A percentile compares a stretch with the other conserved stretches of the same genome.
Conservation (phyloP, 352 stramenopile genomes). For the Phytophthora sp. region DNA sequence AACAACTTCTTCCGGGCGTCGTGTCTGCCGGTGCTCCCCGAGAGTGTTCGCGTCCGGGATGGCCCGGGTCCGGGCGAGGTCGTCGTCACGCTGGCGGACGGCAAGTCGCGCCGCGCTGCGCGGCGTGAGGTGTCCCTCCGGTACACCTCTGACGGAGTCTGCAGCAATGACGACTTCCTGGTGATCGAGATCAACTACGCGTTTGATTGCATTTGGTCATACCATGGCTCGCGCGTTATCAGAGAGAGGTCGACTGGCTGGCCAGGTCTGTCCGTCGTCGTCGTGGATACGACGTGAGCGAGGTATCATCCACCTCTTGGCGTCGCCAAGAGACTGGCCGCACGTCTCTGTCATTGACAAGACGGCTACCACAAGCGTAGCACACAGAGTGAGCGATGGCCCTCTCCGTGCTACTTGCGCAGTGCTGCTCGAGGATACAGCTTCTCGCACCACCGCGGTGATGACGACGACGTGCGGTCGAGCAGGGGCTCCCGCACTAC, state of each 20-base stretch:
- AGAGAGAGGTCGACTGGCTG: slow-evolving; percentile 6
- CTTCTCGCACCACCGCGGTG: too few species aligned
- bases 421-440: too few species aligned
- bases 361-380: too few species aligned
- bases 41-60: too few species aligned
- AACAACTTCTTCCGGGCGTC: slow-evolving; percentile 28
- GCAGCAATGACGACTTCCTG: slow-evolving; percentile 16
- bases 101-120: too few species aligned
- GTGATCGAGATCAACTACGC: slow-evolving; percentile 34
- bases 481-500: too few species aligned
- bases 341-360: background rate
- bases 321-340: background rate
- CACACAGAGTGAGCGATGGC: background rate
- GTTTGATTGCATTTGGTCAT: slow-evolving; percentile 37
- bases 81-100: too few species aligned
- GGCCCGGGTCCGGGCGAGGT: too few species aligned
- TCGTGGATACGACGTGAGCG: too few species aligned
- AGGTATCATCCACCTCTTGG: background rate
- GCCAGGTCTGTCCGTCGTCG: too few species aligned
- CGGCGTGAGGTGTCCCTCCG: background rate
- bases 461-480: background rate
- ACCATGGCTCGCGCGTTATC: slow-evolving; percentile 7
- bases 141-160: background rate
- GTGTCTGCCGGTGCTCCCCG: background rate
- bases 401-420: background rate